Percentiles rank a stretch among this genome's conserved stretches.
phyloP scores from a whole-genome alignment of 2,329 filamentous ascomycete genomes.

The Penicillium sp. region DNA sequence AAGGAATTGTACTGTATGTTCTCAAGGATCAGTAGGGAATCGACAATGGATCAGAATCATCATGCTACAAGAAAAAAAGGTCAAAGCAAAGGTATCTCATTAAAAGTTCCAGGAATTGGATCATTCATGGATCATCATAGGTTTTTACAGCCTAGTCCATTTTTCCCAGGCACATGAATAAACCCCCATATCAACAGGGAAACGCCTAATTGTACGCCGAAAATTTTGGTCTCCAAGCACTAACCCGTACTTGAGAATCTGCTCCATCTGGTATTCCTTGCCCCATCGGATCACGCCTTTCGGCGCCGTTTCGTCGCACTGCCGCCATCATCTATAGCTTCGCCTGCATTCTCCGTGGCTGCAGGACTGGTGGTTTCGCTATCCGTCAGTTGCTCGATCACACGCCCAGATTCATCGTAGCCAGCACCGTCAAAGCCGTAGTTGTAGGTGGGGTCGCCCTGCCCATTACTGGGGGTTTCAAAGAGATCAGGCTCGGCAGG shows the following conservation, averaged over 20 bases:
- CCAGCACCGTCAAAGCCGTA: conserved; percentile 33
- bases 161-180: not conserved
- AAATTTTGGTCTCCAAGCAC: not conserved
- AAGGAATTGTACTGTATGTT: too few species aligned
- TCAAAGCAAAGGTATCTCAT: conserved; percentile 10
- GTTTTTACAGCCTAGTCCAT: conserved; percentile 6
- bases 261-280: not conserved
- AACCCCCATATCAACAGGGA: conserved; percentile 3
- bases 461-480: conserved; percentile 25
- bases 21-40: not conserved
- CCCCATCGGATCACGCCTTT: conserved; percentile 24
- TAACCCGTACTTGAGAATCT: not conserved
- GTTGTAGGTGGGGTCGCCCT: conserved; percentile 28
- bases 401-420: conserved; percentile 30
- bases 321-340: conserved; percentile 23
- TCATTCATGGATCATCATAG: conserved; percentile 5
- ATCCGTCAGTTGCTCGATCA: conserved; percentile 45
- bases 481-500: conserved; percentile 35
- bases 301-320: conserved; percentile 32
- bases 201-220: conserved; percentile 7
- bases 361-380: conserved; percentile 45
- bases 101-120: not conserved
- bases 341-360: conserved; percentile 29
- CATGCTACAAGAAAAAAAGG: not conserved
- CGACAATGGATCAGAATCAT: not conserved